These are phyloP conservation scores for Crataegus laevigata DNA, from an alignment of 306 rosid species.

Conservation along the genomic window DNA sequence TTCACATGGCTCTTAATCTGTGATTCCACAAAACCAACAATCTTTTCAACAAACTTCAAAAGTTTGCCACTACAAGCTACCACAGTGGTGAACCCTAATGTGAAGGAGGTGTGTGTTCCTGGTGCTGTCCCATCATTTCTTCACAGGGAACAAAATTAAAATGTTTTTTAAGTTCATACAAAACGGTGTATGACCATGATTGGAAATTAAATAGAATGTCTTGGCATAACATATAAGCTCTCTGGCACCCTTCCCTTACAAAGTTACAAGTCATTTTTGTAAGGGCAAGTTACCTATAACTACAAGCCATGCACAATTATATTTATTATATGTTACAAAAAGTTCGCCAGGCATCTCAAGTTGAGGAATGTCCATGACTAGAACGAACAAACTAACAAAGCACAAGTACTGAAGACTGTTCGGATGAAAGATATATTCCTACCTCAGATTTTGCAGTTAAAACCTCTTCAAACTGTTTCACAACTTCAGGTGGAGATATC, in stretches of 20 bases:
- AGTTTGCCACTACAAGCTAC: not conserved
- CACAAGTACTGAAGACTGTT: not conserved
- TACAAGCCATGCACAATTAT: not conserved
- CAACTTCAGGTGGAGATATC: conserved; percentile 24
- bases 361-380: not conserved
- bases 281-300: not conserved
- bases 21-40: not conserved
- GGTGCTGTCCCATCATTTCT: not conserved
- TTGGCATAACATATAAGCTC: not conserved
- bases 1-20: conserved; percentile 54
- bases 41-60: not conserved
- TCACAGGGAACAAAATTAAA: not conserved
- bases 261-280: not conserved
- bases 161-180: not conserved
- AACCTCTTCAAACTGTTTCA: conserved; percentile 34
- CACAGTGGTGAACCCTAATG: not conserved
- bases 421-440: not conserved
- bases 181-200: not conserved
- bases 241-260: not conserved
- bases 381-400: not conserved
- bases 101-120: not conserved
- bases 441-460: conserved; percentile 38
- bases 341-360: not conserved
- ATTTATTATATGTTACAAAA: not conserved
- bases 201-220: not conserved